Percentiles rank a stretch among this genome's conserved stretches.
Conservation (phyloP, 345 rosid species). For the Moricandia moricandioides region DNA sequence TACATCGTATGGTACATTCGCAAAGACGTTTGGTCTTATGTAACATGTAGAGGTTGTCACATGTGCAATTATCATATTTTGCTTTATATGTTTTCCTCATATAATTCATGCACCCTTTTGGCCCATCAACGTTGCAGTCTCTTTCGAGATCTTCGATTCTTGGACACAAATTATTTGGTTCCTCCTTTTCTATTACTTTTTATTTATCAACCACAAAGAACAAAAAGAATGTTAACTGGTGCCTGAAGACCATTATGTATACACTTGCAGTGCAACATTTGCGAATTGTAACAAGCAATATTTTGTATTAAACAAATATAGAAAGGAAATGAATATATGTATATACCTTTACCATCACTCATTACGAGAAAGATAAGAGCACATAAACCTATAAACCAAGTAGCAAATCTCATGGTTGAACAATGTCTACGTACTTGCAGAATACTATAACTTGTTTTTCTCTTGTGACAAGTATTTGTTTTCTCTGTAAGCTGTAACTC, state of each 20-base stretch:
- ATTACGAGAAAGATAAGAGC: neutral
- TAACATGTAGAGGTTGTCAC: neutral
- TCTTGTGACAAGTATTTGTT: neutral
- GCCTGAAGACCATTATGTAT: neutral
- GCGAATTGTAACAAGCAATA: too few species aligned
- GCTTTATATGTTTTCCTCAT: neutral
- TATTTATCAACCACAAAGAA: neutral
- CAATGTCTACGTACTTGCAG: neutral
- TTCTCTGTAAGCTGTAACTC: neutral
- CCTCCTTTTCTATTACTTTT: neutral
- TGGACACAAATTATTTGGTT: neutral
- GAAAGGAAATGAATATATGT: neutral
- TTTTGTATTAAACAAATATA: neutral
- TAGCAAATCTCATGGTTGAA: slow-evolving; percentile 15
- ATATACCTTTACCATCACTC: neutral
- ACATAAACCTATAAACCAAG: slow-evolving; percentile 3
- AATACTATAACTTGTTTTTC: neutral
- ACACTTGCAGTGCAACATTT: too few species aligned
- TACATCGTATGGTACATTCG: slow-evolving; percentile 5
- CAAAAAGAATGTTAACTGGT: neutral
- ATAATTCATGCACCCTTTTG: neutral
- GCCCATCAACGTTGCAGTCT: neutral
- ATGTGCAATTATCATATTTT: neutral
- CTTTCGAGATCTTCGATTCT: slow-evolving; percentile 17
- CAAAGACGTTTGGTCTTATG: neutral